Percentiles rank a stretch among this genome's conserved stretches.
Conservation (phyloP, 192 early-diverging fungal genomes). For the Paraglomus brasilianum region DNA sequence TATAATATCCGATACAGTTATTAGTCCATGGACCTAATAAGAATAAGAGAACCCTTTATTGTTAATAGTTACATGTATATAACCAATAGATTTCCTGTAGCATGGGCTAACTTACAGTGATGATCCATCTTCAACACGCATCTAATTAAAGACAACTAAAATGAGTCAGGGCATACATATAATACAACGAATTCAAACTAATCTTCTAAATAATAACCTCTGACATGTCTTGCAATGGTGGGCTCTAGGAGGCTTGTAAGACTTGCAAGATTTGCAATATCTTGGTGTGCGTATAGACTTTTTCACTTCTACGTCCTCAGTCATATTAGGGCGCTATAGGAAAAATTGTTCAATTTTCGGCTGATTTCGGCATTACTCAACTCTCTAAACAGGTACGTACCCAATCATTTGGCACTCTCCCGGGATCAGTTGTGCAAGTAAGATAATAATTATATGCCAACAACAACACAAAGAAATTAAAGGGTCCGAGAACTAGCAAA, state of each 20-base stretch:
- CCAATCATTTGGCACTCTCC: slow-evolving; percentile 67
- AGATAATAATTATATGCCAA: slow-evolving; percentile 89
- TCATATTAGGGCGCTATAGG: slow-evolving; percentile 42
- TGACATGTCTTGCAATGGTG: slow-evolving; percentile 78
- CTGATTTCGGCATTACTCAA: slow-evolving; percentile 6
- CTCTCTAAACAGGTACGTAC: slow-evolving; percentile 23
- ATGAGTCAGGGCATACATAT: not conserved
- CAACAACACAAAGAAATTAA: slow-evolving; percentile 74
- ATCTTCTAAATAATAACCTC: slow-evolving; percentile 25
- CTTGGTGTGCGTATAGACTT: slow-evolving; percentile 63
- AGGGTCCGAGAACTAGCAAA: slow-evolving; percentile 59
- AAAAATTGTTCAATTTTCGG: slow-evolving; percentile 25
- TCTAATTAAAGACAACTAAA: slow-evolving; percentile 9
- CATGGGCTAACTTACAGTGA: slow-evolving; percentile 51
- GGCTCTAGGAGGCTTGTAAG: slow-evolving; percentile 73
- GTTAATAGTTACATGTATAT: not conserved
- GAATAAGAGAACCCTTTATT: not conserved
- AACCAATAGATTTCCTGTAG: not conserved
- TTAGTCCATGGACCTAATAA: slow-evolving; percentile 74
- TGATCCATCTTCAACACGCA: slow-evolving; percentile 88
- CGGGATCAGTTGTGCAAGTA: slow-evolving; percentile 74
- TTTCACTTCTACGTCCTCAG: slow-evolving; percentile 62
- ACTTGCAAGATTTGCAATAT: slow-evolving; percentile 61
- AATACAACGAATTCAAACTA: not conserved
- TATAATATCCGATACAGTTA: slow-evolving; percentile 79